Evolutionary conservation across 2,329 filamentous ascomycete genomes (phyloP), one percentile per base, ranked within the genome.

Genomic region (Paracoccidioides lutzii): DNA sequence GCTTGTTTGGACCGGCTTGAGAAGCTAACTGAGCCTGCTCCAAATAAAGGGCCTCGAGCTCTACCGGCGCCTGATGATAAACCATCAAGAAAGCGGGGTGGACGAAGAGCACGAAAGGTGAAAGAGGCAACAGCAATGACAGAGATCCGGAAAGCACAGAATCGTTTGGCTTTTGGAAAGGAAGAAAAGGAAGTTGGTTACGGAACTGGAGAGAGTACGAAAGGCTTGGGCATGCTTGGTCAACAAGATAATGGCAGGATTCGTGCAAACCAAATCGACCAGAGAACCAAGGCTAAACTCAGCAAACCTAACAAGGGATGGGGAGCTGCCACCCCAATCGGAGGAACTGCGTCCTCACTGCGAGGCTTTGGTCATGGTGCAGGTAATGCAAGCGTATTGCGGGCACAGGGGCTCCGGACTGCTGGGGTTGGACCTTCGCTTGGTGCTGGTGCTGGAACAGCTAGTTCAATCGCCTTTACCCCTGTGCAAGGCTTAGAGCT

Each of bases 91-190:
- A 98, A 98, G 71, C 87, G 93, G 61, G 93, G 93, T 70, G 93
- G 93, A 53, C 79, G 91, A 55, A 80, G 90, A 61, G 93, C 90
- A 10, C 79, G 93, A 56, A 95, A 95, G 71, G 91, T 91, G 58
- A 98, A 98, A 78, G 93, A 95, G 71, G 90, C 91, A 3, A 88
- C 88, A 5, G 91, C 93, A 58, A 95, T 96, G 89, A 98, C 93
- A 0, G 93, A 98, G 55, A 76, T 98, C 35, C 84, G 90, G 61
- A 96, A 97, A 71, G 90, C 90, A 4, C 93, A 97, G 72, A 98
- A 98, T 73, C 82, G 93, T 54, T 85, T 98, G 81, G 89, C 85
- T 0, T 98, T 98, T 66, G 90, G 90, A 57, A 93, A 95, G 69
- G 91, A 97, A 70, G 93, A 98, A 72, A 85, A 83, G 64, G 93